Evolutionary conservation across 306 rosid species (phyloP).

Genomic region (Lagenaria siceraria): DNA sequence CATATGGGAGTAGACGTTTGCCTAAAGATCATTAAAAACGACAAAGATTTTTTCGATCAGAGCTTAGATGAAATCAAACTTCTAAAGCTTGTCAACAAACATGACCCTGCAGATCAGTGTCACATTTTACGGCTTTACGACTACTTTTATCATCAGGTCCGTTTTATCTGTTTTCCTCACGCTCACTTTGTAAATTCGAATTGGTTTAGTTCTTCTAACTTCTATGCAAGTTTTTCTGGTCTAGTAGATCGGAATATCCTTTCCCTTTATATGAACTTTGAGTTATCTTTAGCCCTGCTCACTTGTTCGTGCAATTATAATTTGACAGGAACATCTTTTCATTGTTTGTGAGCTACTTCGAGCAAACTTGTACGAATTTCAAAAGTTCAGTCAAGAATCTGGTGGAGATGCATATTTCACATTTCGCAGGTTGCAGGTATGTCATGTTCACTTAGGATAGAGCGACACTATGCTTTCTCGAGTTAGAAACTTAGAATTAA

Average conservation of each 20-base stretch:
- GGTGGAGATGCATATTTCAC: constrained; percentile 82
- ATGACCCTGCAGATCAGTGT: constrained; percentile 64
- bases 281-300: background rate
- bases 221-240: background rate
- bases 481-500: background rate
- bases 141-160: constrained; percentile 89
- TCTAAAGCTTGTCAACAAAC: constrained; percentile 83
- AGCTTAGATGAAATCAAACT: constrained; percentile 97
- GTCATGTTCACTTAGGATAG: constrained; percentile 26
- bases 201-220: background rate
- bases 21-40: constrained; percentile 94
- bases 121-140: constrained; percentile 90
- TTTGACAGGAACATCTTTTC: constrained; percentile 79
- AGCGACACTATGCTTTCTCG: background rate
- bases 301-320: background rate
- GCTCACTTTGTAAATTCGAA: background rate
- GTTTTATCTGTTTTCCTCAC: background rate
- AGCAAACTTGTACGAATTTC: constrained; percentile 90
- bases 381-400: constrained; percentile 87
- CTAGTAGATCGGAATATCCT: background rate
- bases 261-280: background rate
- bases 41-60: constrained; percentile 93
- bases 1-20: constrained; percentile 77
- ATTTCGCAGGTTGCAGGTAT: constrained; percentile 73
- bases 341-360: constrained; percentile 89